A percentile compares a stretch with the other conserved stretches of the same genome.
phyloP scores from a whole-genome alignment of 2,329 filamentous ascomycete species.

The Colletotrichum coccodes region DNA sequence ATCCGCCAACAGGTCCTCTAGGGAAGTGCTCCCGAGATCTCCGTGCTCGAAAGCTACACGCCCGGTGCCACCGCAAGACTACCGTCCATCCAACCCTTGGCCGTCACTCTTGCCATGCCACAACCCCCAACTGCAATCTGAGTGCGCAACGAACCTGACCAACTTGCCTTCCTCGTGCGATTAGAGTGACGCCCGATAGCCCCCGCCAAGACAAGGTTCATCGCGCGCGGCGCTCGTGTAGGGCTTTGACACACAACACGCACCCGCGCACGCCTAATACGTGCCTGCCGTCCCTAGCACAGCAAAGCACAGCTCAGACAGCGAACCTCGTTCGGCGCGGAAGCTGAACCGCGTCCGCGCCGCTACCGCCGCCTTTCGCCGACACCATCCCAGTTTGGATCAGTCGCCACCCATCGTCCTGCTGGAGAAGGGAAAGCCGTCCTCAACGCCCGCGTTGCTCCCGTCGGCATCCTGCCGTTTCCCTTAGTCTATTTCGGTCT shows the following conservation, averaged over 20 bases:
- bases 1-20: background rate
- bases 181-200: background rate
- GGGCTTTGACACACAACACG: background rate
- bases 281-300: background rate
- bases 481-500: background rate
- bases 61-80: background rate
- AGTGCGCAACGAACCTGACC: background rate
- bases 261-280: background rate
- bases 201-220: conserved; percentile 3
- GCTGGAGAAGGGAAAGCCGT: background rate
- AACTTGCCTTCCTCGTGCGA: background rate
- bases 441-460: background rate
- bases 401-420: background rate
- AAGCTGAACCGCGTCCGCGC: background rate
- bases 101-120: background rate
- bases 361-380: conserved; percentile 4
- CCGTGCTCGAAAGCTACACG: background rate
- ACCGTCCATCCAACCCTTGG: background rate
- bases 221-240: conserved; percentile 11
- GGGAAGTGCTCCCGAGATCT: background rate
- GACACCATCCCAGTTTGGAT: background rate
- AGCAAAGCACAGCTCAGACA: background rate
- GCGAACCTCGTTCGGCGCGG: background rate
- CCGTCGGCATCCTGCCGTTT: conserved; percentile 15
- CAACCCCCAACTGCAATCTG: background rate